phyloP scores from a whole-genome alignment of 108 stramenopile genomes.

The Fragilaria crotonensis region DNA sequence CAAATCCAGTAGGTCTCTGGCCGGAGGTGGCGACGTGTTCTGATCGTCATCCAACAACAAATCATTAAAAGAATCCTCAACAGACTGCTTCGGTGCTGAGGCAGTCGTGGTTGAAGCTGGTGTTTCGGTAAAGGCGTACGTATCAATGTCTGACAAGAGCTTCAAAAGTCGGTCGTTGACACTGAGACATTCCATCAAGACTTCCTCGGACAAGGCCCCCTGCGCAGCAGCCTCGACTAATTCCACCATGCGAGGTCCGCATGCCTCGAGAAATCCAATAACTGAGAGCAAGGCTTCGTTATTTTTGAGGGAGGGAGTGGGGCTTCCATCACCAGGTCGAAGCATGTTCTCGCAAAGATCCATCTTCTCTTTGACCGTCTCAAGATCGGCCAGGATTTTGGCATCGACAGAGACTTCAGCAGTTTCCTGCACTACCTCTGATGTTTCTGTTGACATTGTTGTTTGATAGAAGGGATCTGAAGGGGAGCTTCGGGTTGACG shows the following conservation, averaged over 20 bases:
- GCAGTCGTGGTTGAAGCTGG: slow-evolving; percentile 36
- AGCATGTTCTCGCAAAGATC: slow-evolving; percentile 56
- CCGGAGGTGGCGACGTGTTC: background rate
- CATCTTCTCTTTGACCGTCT: slow-evolving; percentile 62
- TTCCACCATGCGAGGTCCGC: slow-evolving; percentile 78
- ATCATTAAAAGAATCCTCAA: background rate
- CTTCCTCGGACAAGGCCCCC: slow-evolving; percentile 52
- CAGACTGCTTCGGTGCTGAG: slow-evolving; percentile 2
- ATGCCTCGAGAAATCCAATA: slow-evolving; percentile 81
- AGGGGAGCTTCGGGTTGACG: too few species aligned
- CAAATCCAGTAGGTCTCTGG: slow-evolving; percentile 4
- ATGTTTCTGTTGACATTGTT: too few species aligned
- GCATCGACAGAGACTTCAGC: slow-evolving; percentile 24
- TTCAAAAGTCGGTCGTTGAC: slow-evolving; percentile 69
- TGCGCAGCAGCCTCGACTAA: slow-evolving; percentile 56
- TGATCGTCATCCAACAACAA: slow-evolving; percentile 3
- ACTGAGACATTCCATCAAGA: slow-evolving; percentile 60
- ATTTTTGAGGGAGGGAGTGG: slow-evolving; percentile 26
- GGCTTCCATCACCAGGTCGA: slow-evolving; percentile 14
- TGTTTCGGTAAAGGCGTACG: slow-evolving; percentile 27
- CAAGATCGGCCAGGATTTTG: slow-evolving; percentile 61
- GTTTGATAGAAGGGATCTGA: too few species aligned
- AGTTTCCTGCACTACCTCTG: too few species aligned
- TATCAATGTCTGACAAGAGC: slow-evolving; percentile 40
- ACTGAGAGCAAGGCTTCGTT: slow-evolving; percentile 55